Percentiles rank a stretch among this genome's conserved stretches.
Conservation (phyloP, 257 asterid species). For the Orobanche coerulescens region DNA sequence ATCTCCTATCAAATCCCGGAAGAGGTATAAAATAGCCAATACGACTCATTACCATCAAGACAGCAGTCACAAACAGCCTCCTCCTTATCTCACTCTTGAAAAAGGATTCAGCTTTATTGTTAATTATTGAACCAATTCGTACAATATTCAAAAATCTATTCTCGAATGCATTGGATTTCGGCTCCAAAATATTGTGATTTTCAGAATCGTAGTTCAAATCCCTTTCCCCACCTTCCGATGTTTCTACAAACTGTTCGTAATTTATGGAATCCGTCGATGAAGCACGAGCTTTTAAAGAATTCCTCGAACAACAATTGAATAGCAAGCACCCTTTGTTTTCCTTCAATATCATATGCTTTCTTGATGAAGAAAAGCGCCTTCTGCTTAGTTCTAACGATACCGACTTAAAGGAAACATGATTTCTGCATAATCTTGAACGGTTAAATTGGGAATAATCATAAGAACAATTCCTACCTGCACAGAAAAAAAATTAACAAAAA, state of each 20-base stretch:
- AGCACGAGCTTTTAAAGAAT: conserved; percentile 30
- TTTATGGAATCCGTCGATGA: conserved; percentile 45
- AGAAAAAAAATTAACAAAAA: conserved; percentile 13
- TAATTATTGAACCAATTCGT: conserved; percentile 63
- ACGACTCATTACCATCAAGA: conserved; percentile 67
- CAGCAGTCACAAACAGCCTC: conserved; percentile 84
- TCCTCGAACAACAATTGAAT: conserved; percentile 20
- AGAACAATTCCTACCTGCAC: conserved; percentile 34
- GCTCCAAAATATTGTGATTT: conserved; percentile 22
- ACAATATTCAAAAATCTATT: conserved; percentile 66
- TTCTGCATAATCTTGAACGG: conserved; percentile 24
- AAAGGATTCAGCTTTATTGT: conserved; percentile 71
- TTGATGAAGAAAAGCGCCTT: conserved; percentile 25
- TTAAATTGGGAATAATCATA: conserved; percentile 19
- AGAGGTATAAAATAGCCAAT: conserved; percentile 86
- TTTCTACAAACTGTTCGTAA: conserved; percentile 34
- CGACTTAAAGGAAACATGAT: conserved; percentile 23
- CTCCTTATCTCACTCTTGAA: conserved; percentile 96
- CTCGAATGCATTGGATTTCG: conserved; percentile 41
- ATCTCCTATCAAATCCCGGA: conserved; percentile 89
- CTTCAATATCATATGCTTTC: conserved; percentile 19
- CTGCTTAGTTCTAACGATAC: conserved; percentile 25
- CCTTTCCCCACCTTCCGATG: conserved; percentile 27
- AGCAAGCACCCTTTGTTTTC: conserved; percentile 22
- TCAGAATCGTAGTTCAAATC: conserved; percentile 18